Base-by-base conservation (phyloP, 345 rosid genomes). In the Barbarea vulgaris region DNA sequence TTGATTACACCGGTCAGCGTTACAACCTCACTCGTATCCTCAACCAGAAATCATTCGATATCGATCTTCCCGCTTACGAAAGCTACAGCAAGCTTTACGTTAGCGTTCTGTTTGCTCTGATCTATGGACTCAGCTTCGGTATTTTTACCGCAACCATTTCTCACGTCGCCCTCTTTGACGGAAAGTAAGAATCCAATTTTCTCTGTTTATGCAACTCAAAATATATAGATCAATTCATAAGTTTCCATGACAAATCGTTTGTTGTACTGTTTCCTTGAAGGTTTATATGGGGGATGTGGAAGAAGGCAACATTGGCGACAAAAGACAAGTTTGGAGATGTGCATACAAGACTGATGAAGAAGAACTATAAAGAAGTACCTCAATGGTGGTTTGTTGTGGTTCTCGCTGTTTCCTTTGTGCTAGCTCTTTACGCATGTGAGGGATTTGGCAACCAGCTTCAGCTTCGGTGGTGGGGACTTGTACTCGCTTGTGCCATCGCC, bases 401-500 rank as follows among this genome's bases (percentile, higher is more conserved):
- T 53, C 91, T 93, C 44, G 1, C 76, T 18, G 67, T 83, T 54
- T 88, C 82, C 82, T 78, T 93, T 64, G 79, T 47, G 12, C 79
- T 85, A 28, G 79, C 91, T 5, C 52, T 91, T 28, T 85, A 77
- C 63, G 67, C 79, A 7, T 88, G 93, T 37, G 83, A 89, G 63
- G 87, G 87, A 75, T 87, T 83, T 81, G 84, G 62, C 9, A 82
- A 80, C 61, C 91, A 91, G 65, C 96, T 93, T 63, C 97, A 93
- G 76, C 77, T 91, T 48, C 96, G 89, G 0, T 89, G 90, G 91
- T 93, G 97, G 98, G 97, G 93, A 25, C 77, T 91, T 54, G 33
- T 91, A 81, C 81, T 93, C 34, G 98, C 96, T 9, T 89, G 98
- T 10, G 82, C 66, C 67, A 78, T 91, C n/a, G 96, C 96, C 36